Evolutionary conservation across 306 rosid genomes (phyloP).

Genomic region (Dryas alaskensis): DNA sequence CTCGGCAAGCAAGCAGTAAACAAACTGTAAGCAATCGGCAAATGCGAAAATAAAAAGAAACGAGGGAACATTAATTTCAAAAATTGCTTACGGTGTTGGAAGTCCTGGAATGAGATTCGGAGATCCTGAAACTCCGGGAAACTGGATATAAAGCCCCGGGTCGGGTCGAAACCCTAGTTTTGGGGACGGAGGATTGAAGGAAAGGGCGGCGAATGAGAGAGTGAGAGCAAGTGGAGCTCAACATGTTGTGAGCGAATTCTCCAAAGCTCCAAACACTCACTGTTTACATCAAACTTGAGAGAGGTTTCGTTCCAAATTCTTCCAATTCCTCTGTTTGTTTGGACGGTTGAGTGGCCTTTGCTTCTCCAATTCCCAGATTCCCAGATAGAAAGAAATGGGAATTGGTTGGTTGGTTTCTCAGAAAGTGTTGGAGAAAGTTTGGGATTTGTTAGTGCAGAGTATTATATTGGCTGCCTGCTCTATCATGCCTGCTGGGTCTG

Average conservation of each 20-base stretch:
- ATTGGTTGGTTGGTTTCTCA: background rate
- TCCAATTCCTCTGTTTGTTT: background rate
- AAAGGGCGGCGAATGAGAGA: conserved; percentile 49
- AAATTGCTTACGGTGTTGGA: conserved; percentile 37
- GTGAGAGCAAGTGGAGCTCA: conserved; percentile 55
- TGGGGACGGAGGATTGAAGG: conserved; percentile 35
- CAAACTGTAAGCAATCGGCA: background rate
- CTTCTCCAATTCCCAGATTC: conserved; percentile 21
- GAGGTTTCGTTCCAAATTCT: background rate
- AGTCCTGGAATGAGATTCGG: conserved; percentile 43
- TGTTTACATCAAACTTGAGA: conserved; percentile 25
- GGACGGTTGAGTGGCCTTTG: background rate
- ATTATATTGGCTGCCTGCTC: background rate
- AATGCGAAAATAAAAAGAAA: background rate
- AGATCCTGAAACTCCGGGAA: conserved; percentile 57
- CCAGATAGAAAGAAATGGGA: conserved; percentile 5
- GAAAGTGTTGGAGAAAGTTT: background rate
- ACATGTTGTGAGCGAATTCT: conserved; percentile 46
- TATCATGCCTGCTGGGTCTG: background rate
- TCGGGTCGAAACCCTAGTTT: conserved; percentile 43
- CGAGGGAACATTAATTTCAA: background rate
- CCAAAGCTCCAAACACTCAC: conserved; percentile 11
- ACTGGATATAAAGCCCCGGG: conserved; percentile 31
- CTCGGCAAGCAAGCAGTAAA: background rate
- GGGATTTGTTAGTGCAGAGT: background rate